Percentiles rank a stretch among this genome's conserved stretches.
Conservation (phyloP, 2,329 filamentous ascomycete species). For the Fusarium coffeatum region DNA sequence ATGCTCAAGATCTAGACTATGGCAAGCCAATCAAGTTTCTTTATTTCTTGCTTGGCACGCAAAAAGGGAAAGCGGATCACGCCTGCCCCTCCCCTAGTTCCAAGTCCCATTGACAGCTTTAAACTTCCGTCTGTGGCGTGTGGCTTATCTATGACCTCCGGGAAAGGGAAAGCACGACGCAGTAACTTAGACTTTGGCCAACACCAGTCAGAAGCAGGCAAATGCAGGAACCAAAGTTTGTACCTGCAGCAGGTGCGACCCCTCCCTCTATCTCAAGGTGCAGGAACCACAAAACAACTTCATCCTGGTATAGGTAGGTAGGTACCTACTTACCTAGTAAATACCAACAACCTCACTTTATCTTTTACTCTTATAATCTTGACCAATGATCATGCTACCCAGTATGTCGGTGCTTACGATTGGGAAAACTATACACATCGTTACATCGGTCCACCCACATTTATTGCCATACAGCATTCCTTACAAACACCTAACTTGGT, state of each 20-base stretch:
- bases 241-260: slow-evolving; percentile 13
- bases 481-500: slow-evolving; percentile 13
- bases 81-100: slow-evolving; percentile 14
- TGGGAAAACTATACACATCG: not conserved
- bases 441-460: not conserved
- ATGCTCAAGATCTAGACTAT: slow-evolving; percentile 15
- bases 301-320: not conserved
- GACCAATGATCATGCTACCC: not conserved
- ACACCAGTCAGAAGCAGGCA: slow-evolving; percentile 4
- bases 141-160: slow-evolving; percentile 30
- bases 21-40: slow-evolving; percentile 3
- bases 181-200: not conserved
- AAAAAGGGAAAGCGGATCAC: slow-evolving; percentile 32
- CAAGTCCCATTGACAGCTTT: slow-evolving; percentile 21
- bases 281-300: not conserved
- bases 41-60: slow-evolving; percentile 8
- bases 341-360: not conserved
- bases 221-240: slow-evolving; percentile 23
- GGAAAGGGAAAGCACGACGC: slow-evolving; percentile 24
- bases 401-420: not conserved
- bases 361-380: not conserved
- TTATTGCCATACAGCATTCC: slow-evolving; percentile 31
- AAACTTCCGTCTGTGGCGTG: slow-evolving; percentile 17
- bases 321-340: not conserved
- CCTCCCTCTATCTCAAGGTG: not conserved